phyloP scores from a whole-genome alignment of 129 eudicot genomes.

The Scalesia atractyloides region DNA sequence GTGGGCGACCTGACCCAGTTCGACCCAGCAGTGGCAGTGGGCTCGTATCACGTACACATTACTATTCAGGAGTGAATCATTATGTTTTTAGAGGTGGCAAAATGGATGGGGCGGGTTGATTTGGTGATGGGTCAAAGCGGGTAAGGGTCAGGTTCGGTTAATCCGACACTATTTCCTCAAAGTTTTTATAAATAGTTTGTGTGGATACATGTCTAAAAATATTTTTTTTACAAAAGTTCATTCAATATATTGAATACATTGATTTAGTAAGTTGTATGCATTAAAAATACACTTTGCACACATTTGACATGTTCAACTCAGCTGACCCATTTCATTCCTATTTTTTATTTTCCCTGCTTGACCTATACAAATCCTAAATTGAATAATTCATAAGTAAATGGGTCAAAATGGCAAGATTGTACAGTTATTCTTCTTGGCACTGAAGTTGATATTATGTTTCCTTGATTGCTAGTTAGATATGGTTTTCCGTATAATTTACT shows the following conservation, averaged over 20 bases:
- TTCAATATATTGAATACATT: neutral
- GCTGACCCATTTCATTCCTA: neutral
- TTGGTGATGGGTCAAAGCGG: too few species aligned
- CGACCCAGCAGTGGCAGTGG: too few species aligned
- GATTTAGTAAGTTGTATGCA: neutral
- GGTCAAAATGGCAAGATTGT: neutral
- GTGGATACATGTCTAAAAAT: too few species aligned
- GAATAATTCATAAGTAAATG: neutral
- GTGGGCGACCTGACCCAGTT: too few species aligned
- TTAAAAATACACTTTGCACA: neutral
- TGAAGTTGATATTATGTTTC: constrained; percentile 23
- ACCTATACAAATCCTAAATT: neutral
- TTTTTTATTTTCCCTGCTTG: too few species aligned
- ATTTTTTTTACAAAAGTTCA: neutral
- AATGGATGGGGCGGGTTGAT: too few species aligned
- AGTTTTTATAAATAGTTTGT: neutral
- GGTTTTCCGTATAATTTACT: constrained; percentile 78
- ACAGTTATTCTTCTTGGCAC: neutral
- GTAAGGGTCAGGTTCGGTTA: neutral
- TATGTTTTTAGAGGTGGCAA: too few species aligned
- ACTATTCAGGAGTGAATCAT: too few species aligned
- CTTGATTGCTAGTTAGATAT: constrained; percentile 83
- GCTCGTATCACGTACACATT: too few species aligned
- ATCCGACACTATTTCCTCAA: neutral
- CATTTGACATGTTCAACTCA: neutral